Evolutionary conservation across 2,329 filamentous ascomycete genomes (phyloP).

Genomic region (Pestalotiopsis sp.): DNA sequence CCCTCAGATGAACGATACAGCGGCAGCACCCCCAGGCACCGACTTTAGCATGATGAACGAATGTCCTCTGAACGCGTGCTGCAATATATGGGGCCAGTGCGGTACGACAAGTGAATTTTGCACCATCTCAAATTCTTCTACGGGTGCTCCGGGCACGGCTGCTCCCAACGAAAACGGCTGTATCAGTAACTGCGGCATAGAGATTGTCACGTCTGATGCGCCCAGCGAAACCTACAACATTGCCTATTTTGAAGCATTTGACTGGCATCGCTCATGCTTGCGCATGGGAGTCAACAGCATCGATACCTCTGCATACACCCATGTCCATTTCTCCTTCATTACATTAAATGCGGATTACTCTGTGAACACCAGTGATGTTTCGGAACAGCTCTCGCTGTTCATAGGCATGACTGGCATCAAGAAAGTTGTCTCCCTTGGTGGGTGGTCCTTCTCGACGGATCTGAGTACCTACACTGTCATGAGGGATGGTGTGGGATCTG

Average conservation of each 20-base stretch:
- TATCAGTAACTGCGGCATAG: constrained; percentile 20
- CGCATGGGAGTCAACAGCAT: constrained; percentile 18
- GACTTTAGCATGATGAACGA: constrained; percentile 6
- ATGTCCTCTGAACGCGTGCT: constrained; percentile 2
- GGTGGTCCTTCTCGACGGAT: constrained; percentile 44
- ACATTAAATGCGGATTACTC: constrained; percentile 5
- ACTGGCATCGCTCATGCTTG: constrained; percentile 20
- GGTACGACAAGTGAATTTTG: constrained; percentile 32
- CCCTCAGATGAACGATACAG: constrained; percentile 17
- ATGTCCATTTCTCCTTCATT: constrained; percentile 37
- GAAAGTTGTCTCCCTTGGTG: constrained; percentile 43
- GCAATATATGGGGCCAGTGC: constrained; percentile 29
- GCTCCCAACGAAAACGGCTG: constrained; percentile 12
- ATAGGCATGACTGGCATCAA: constrained; percentile 30
- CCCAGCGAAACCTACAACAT: constrained; percentile 9
- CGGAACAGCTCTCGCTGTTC: constrained; percentile 26
- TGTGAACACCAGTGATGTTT: too few relatives aligned
- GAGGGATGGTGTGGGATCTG: constrained; percentile 31
- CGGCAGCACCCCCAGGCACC: background rate
- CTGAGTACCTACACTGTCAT: constrained; percentile 37
- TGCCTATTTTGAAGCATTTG: constrained; percentile 23
- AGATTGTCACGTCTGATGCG: constrained; percentile 13
- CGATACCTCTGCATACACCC: constrained; percentile 18
- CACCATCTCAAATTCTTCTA: background rate
- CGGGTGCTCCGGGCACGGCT: constrained; percentile 4